A percentile compares a stretch with the other conserved stretches of the same genome.
Evolutionary conservation across 345 rosid genomes (phyloP).

Genomic region (Euphorbia peplus): DNA sequence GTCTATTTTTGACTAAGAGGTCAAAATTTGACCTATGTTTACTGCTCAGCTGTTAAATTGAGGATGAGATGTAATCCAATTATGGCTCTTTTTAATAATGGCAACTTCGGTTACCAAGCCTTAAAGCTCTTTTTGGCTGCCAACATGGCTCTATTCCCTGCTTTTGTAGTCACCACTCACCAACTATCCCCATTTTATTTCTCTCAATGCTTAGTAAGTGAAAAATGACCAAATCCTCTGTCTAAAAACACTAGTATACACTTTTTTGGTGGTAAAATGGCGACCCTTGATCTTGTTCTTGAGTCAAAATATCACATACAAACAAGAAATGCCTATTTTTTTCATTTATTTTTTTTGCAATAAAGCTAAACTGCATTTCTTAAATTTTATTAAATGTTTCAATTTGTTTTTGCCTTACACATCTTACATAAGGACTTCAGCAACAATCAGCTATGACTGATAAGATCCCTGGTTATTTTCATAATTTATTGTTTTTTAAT

Average conservation of each 20-base stretch:
- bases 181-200: neutral
- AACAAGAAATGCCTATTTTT: no score
- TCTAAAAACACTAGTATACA: neutral
- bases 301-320: neutral
- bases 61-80: neutral
- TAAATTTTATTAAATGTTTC: neutral
- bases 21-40: neutral
- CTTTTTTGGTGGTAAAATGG: neutral
- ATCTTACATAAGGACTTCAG: neutral
- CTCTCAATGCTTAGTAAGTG: neutral
- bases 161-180: no score
- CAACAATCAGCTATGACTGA: neutral
- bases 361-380: neutral
- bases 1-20: neutral
- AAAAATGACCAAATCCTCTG: neutral
- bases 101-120: neutral
- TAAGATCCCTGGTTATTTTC: neutral
- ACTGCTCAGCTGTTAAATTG: neutral
- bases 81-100: neutral
- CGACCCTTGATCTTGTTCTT: no score
- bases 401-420: neutral
- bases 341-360: no score
- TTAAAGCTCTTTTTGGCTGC: neutral
- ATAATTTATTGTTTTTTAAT: neutral
- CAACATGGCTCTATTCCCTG: neutral